Evolutionary conservation across 768 basidiomycete species (phyloP), one percentile per base, ranked within the genome.

Genomic region (Cyclocybe cylindracea): DNA sequence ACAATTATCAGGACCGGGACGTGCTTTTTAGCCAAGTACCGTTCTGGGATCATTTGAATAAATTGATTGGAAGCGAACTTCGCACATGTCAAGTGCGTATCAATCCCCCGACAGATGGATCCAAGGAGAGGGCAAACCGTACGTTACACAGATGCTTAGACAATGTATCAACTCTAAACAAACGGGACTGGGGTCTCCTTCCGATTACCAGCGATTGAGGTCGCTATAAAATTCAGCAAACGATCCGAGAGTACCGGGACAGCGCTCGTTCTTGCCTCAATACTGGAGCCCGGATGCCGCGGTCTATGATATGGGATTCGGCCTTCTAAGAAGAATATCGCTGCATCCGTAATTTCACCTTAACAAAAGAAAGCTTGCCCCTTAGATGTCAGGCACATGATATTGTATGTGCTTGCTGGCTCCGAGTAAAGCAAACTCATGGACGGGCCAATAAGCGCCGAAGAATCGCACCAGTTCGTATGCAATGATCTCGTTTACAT

Each of bases 1-100:
- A 2, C 19, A 48, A 75, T 81, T 0, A 61, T 80, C 0, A 72
- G 68, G 76, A 79, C 47, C 55, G 75, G 1, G 76, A 78, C 48
- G 54, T 66, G 0, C 55, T 74, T 4, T 80, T 79, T 56, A 78
- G n/a, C n/a, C 74, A 0, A 72, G 73, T n/a, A 47, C 39, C 0
- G n/a, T 79, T 78, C 79, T 77, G 78, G 43, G n/a, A 47, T 7
- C 60, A 65, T 7, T 55, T 78, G 0, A 60, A 74, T 50, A 39
- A 54, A 37, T 37, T 60, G 40, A 31, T 60, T 4, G 59, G 59
- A 0, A 35, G n/a, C 56, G 0, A 9, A 50, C n/a, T 13, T 59
- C 61, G 46, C n/a, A n/a, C 1, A 67, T 79, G n/a, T 67, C 75
- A 72, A 0, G n/a, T n/a, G n/a, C n/a, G n/a, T n/a, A n/a, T n/a